phyloP scores from a whole-genome alignment of 352 stramenopile species.

The Phytophthora kernoviae region DNA sequence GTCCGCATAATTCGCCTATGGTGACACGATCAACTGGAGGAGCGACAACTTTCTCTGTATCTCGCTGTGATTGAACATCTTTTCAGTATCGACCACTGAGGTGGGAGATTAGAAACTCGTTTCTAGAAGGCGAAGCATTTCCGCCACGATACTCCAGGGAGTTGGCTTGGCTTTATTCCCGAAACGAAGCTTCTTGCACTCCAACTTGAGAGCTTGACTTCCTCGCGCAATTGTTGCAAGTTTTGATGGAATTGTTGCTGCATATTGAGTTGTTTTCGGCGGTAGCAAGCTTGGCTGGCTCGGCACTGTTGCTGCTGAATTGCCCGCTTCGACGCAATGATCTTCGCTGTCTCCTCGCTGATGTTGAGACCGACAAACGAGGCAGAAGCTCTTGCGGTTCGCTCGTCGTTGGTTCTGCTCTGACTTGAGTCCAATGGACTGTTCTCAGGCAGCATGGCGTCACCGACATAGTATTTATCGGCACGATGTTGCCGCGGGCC shows the following conservation, averaged over 20 bases:
- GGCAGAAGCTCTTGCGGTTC: too few species aligned
- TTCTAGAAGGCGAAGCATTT: constrained; percentile 20
- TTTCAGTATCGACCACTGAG: constrained; percentile 5
- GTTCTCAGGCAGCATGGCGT: too few species aligned
- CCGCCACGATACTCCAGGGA: constrained; percentile 18
- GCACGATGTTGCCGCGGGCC: too few species aligned
- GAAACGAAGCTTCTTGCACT: constrained; percentile 8
- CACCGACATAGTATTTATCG: too few species aligned
- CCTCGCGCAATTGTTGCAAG: constrained; percentile 15
- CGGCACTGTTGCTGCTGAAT: constrained; percentile 17
- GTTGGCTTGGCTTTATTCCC: constrained; percentile 16
- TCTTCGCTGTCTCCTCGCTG: background rate
- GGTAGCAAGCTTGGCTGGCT: constrained; percentile 29
- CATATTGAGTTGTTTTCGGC: constrained; percentile 19
- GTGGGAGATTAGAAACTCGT: constrained; percentile 17
- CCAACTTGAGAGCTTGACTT: constrained; percentile 21
- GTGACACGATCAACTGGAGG: constrained; percentile 14
- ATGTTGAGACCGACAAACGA: background rate
- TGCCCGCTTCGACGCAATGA: background rate
- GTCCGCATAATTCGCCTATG: constrained; percentile 15
- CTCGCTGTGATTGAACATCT: constrained; percentile 19
- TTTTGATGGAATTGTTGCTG: constrained; percentile 13
- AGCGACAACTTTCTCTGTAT: constrained; percentile 7
- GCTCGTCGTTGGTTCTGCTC: too few species aligned
- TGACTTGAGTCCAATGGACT: too few species aligned